A percentile compares a stretch with the other conserved stretches of the same genome.
phyloP scores from a whole-genome alignment of 495 filamentous ascomycete genomes.

The Podospora pseudocomata region DNA sequence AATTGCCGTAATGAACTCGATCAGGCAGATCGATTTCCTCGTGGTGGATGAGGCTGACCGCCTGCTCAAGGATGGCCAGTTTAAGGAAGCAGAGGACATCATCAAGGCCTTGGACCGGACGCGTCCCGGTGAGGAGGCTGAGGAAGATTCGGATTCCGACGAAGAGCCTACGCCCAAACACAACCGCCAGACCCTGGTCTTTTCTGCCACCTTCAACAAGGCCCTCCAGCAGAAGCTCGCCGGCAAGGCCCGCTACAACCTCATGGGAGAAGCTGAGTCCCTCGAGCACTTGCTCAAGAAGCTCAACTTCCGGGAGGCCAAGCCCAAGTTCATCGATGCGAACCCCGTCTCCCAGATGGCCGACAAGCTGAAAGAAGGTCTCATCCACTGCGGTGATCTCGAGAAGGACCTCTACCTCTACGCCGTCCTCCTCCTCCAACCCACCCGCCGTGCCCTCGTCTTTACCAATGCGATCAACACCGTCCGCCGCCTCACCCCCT shows the following conservation, averaged over 20 bases:
- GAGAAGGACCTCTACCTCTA: slow-evolving; percentile 98
- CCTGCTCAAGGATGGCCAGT: slow-evolving; percentile 86
- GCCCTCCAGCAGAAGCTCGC: slow-evolving; percentile 84
- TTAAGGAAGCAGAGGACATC: slow-evolving; percentile 88
- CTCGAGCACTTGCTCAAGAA: slow-evolving; percentile 92
- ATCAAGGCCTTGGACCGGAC: slow-evolving; percentile 65
- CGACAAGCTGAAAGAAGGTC: slow-evolving; percentile 75
- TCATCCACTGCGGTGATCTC: slow-evolving; percentile 85
- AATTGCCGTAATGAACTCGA: slow-evolving; percentile 50
- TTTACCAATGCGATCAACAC: slow-evolving; percentile 96
- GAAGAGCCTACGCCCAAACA: slow-evolving; percentile 25
- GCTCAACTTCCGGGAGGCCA: slow-evolving; percentile 75
- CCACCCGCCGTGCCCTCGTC: slow-evolving; percentile 72
- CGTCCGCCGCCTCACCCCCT: slow-evolving; percentile 78
- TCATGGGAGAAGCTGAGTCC: slow-evolving; percentile 69
- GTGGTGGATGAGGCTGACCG: slow-evolving; percentile 95
- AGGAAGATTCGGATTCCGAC: slow-evolving; percentile 35
- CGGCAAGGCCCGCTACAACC: slow-evolving; percentile 63
- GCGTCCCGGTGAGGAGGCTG: slow-evolving; percentile 20
- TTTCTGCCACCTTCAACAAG: slow-evolving; percentile 93
- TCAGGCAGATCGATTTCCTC: slow-evolving; percentile 71
- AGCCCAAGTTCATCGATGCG: slow-evolving; percentile 88
- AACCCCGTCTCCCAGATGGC: slow-evolving; percentile 88
- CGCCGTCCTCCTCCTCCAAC: slow-evolving; percentile 76
- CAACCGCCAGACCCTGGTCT: slow-evolving; percentile 84